Conservation (phyloP, 192 early-diverging fungal species). For the Coemansia sp. region DNA sequence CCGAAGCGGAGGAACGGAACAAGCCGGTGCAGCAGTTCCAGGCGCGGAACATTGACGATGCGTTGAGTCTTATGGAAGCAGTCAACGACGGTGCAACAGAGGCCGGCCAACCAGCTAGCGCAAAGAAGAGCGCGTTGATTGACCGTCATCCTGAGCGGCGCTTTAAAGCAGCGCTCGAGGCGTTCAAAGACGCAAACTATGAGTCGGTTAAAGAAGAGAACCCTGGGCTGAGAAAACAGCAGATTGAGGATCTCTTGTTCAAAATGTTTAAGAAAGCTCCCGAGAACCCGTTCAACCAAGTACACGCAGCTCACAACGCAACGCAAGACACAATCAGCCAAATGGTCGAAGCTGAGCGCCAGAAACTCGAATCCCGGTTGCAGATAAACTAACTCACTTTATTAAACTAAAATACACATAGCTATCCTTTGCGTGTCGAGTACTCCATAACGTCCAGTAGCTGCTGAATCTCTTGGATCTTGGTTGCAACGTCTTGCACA, state of each 20-base stretch:
- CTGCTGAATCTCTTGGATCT: constrained; percentile 39
- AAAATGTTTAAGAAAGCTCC: constrained; percentile 77
- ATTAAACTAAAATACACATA: neutral
- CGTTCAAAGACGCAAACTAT: constrained; percentile 71
- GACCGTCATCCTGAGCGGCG: constrained; percentile 90
- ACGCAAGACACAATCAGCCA: constrained; percentile 61
- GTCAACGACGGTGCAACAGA: constrained; percentile 18
- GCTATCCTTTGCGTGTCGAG: constrained; percentile 28
- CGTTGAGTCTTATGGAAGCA: constrained; percentile 70
- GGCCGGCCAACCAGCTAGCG: constrained; percentile 15
- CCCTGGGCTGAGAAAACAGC: constrained; percentile 72
- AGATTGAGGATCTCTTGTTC: constrained; percentile 77
- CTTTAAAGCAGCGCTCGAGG: constrained; percentile 72
- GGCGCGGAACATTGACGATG: constrained; percentile 83
- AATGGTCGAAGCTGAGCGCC: constrained; percentile 51
- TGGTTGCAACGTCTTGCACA: constrained; percentile 7
- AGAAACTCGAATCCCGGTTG: constrained; percentile 36
- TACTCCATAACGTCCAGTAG: constrained; percentile 51
- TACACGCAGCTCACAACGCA: constrained; percentile 72
- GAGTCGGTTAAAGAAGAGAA: constrained; percentile 75
- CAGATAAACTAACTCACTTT: constrained; percentile 10
- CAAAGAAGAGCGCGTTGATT: constrained; percentile 55
- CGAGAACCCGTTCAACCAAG: constrained; percentile 79
- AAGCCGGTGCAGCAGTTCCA: constrained; percentile 64
- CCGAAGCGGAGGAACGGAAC: constrained; percentile 7